A percentile compares a stretch with the other conserved stretches of the same genome.
Evolutionary conservation across 2,329 filamentous ascomycete species (phyloP).

Genomic region (Trichoderma citrinoviride): DNA sequence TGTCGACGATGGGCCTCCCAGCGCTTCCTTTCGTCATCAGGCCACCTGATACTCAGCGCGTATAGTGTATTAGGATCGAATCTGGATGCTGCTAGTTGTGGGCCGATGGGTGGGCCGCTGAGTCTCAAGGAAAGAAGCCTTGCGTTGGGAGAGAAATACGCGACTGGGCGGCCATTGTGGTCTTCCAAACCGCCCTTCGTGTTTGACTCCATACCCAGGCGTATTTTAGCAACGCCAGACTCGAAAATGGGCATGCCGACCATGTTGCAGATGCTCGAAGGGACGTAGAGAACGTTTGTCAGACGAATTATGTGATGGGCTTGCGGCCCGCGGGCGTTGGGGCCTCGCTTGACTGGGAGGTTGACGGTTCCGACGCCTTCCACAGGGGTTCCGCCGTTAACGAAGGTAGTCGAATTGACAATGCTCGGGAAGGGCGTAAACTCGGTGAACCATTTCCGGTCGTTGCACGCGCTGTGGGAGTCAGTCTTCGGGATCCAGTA

Average conservation of each 20-base stretch:
- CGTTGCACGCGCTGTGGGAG: constrained; percentile 21
- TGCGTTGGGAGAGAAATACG: neutral
- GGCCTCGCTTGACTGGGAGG: neutral
- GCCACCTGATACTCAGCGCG: neutral
- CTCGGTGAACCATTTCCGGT: constrained; percentile 23
- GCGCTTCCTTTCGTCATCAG: neutral
- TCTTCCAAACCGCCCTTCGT: neutral
- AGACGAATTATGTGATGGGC: neutral
- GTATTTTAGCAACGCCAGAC: neutral
- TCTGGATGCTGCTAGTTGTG: neutral
- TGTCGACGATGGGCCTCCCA: neutral
- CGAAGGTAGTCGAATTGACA: neutral
- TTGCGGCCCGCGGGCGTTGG: neutral
- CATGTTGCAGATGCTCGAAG: neutral
- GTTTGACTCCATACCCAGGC: neutral
- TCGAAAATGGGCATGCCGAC: neutral
- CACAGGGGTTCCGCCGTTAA: neutral
- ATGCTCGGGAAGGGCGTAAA: neutral
- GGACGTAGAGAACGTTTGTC: neutral
- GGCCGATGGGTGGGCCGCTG: neutral
- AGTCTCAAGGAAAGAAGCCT: neutral
- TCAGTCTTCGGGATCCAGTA: neutral
- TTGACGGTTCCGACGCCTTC: constrained; percentile 7
- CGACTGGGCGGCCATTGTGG: neutral
- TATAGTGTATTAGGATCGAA: neutral